Conservation (phyloP, 2,329 filamentous ascomycete species). For the Pseudogymnoascus sp. region DNA sequence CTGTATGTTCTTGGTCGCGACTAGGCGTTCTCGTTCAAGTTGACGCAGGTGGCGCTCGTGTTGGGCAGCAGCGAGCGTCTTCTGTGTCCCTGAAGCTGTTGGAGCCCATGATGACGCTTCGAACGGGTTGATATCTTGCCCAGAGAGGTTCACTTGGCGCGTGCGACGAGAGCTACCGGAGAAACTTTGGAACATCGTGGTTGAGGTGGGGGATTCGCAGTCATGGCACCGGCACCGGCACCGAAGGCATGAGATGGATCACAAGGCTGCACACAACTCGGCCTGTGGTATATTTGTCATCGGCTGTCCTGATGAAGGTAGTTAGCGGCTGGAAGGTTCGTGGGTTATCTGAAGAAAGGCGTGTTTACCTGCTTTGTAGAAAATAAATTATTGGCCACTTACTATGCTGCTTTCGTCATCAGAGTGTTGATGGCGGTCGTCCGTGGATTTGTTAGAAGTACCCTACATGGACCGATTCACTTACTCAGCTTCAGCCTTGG, state of each 20-base stretch:
- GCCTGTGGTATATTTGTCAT: slow-evolving; percentile 2
- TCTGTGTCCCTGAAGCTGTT: slow-evolving; percentile 57
- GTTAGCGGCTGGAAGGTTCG: not conserved
- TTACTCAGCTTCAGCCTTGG: slow-evolving; percentile 8
- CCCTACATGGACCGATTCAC: not conserved
- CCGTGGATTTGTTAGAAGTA: not conserved
- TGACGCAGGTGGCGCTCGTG: slow-evolving; percentile 76
- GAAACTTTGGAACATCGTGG: slow-evolving; percentile 81
- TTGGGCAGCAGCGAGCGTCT: slow-evolving; percentile 76
- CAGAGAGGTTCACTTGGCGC: slow-evolving; percentile 90
- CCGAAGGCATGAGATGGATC: not conserved
- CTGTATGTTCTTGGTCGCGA: slow-evolving; percentile 68
- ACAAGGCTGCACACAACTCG: not conserved
- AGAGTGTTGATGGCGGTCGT: not conserved
- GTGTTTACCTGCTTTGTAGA: not conserved
- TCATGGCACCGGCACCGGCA: slow-evolving; percentile 9
- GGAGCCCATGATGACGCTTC: slow-evolving; percentile 52
- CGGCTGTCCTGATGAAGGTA: not conserved
- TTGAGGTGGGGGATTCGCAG: slow-evolving; percentile 14
- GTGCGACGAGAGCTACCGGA: slow-evolving; percentile 77
- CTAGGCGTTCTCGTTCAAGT: slow-evolving; percentile 67
- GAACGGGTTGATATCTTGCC: slow-evolving; percentile 74
- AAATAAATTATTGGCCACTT: slow-evolving; percentile 4
- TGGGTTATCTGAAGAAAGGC: not conserved
- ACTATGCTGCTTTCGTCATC: slow-evolving; percentile 2